Evolutionary conservation across 192 early-diverging fungal species (phyloP), one percentile per base, ranked within the genome.

Genomic region (Coemansia guatemalensis): DNA sequence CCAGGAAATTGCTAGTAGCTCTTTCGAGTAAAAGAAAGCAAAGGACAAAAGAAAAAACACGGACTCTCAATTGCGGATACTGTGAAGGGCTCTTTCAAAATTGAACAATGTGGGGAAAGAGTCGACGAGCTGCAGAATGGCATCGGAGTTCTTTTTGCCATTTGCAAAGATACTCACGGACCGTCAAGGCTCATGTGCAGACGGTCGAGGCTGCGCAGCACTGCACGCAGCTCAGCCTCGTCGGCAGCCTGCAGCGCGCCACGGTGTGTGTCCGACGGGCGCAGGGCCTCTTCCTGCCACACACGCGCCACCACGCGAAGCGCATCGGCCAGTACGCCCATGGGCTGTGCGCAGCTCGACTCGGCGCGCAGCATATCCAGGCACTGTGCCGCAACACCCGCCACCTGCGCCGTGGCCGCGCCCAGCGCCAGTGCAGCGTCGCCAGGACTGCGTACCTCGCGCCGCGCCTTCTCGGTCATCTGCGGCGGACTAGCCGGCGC

Each of bases 201-300:
- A 8, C 2, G 11, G 33, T 78, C 75, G 35, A 78, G 62, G 11
- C 66, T 53, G 17, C 69, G 66, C 65, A 71, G 63, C 6, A 59
- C 58, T 3, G 29, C 58, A 7, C 66, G 56, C 62, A 78, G 29
- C 11, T 72, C 69, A 0, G 66, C 48, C 39, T 72, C 69, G 1
- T 65, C 63, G 56, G 59, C 50, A 0, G 60, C 62, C 41, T 48
- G 61, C 26, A 65, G 53, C 53, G 44, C 51, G 3, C n/a, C 55
- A 32, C 29, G 35, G 30, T 41, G 20, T 18, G 35, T 21, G 25
- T 57, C 47, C 3, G 73, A 62, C 27, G 52, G 25, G 9, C 62
- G 22, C 8, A 68, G 57, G 4, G 69, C 66, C 62, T 78, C 75
- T 50, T 78, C 75, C 60, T 78, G 75, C 75, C 75, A 78, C 2